Evolutionary conservation across 768 basidiomycete species (phyloP).

Genomic region (Mycena vitilis): DNA sequence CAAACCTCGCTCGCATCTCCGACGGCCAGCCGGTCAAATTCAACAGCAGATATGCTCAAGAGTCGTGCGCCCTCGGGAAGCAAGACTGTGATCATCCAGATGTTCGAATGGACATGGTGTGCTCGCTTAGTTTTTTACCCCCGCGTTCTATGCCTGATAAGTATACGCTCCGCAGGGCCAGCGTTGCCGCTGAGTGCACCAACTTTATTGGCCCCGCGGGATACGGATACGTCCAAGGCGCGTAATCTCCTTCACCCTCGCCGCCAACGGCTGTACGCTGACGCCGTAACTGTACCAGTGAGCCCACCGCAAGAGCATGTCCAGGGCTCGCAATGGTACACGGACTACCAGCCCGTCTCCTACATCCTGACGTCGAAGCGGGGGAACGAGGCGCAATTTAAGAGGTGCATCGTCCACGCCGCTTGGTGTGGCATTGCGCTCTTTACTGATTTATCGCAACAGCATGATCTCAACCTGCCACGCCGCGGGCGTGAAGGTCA

Average conservation of each 20-base stretch:
- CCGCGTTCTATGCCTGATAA: not conserved
- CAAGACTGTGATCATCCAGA: slow-evolving; percentile 71
- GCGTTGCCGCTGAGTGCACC: slow-evolving; percentile 72
- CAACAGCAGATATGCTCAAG: not conserved
- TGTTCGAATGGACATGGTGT: slow-evolving; percentile 74
- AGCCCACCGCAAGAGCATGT: slow-evolving; percentile 71
- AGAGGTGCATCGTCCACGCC: slow-evolving; percentile 47
- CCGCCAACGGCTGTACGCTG: not conserved
- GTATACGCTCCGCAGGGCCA: slow-evolving; percentile 45
- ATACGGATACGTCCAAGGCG: slow-evolving; percentile 78
- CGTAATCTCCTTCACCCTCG: not conserved
- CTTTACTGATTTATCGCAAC: not conserved
- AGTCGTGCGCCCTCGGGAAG: slow-evolving; percentile 37
- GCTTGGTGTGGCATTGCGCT: no score
- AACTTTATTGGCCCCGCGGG: slow-evolving; percentile 75
- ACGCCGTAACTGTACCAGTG: slow-evolving; percentile 45
- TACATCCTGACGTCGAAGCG: slow-evolving; percentile 75
- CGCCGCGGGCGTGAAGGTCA: slow-evolving; percentile 67
- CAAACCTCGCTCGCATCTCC: slow-evolving; percentile 16
- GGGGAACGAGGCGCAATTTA: slow-evolving; percentile 66
- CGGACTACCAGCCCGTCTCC: slow-evolving; percentile 78
- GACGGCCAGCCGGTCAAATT: slow-evolving; percentile 13
- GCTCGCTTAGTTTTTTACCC: no score
- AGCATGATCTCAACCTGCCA: slow-evolving; percentile 66
- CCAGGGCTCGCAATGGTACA: slow-evolving; percentile 75